phyloP scores from a whole-genome alignment of 345 rosid species.

The Cochlearia excelsa region DNA sequence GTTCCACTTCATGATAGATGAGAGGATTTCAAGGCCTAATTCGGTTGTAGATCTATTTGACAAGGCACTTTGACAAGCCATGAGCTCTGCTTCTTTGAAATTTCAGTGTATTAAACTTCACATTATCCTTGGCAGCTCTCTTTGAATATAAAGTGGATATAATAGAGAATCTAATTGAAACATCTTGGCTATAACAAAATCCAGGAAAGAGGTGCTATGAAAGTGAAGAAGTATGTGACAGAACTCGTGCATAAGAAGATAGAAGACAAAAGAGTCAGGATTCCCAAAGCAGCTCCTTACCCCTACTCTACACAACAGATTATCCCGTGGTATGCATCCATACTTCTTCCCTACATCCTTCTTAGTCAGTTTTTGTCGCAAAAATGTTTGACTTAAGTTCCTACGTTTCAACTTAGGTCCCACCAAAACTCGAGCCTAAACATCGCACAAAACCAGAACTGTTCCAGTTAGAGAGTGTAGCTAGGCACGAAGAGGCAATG shows the following conservation, averaged over 20 bases:
- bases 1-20: slow-evolving; percentile 82
- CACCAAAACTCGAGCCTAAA: slow-evolving; percentile 83
- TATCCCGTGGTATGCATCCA: slow-evolving; percentile 82
- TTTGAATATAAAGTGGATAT: too few relatives aligned
- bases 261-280: slow-evolving; percentile 70
- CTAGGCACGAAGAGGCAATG: slow-evolving; percentile 86
- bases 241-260: slow-evolving; percentile 56
- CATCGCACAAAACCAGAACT: slow-evolving; percentile 80
- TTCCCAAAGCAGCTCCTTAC: slow-evolving; percentile 84
- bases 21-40: slow-evolving; percentile 68
- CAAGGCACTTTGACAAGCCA: slow-evolving; percentile 50
- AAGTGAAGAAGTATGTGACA: slow-evolving; percentile 59
- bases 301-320: slow-evolving; percentile 96
- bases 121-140: slow-evolving; percentile 59
- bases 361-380: too few relatives aligned
- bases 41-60: slow-evolving; percentile 72
- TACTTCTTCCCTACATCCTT: too few relatives aligned
- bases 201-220: slow-evolving; percentile 93
- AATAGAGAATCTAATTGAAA: too few relatives aligned
- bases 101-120: too few relatives aligned
- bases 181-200: slow-evolving; percentile 13
- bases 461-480: slow-evolving; percentile 79
- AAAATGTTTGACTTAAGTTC: too few relatives aligned
- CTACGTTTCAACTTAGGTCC: slow-evolving; percentile 49
- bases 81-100: slow-evolving; percentile 1